These are phyloP conservation scores for Sporothrix phasma DNA, from an alignment of 2,329 filamentous ascomycete genomes.

Conservation along the genomic window DNA sequence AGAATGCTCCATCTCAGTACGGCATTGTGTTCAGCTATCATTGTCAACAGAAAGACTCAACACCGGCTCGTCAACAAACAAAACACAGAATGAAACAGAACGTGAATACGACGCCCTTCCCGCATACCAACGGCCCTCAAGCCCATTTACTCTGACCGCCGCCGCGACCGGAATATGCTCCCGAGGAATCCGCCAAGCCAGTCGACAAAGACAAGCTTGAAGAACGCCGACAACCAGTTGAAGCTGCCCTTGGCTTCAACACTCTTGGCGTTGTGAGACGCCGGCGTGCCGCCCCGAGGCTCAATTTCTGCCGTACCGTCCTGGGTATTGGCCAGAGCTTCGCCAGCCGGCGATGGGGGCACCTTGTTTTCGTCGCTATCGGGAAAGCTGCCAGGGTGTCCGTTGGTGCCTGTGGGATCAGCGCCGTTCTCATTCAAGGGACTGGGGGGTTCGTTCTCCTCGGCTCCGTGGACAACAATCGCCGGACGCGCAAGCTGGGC, in stretches of 20 bases:
- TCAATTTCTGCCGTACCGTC: conserved; percentile 3
- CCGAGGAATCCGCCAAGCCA: conserved; percentile 30
- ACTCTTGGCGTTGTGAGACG: conserved; percentile 19
- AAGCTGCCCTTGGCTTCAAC: conserved; percentile 19
- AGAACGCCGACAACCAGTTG: conserved; percentile 28
- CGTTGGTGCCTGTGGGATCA: not conserved
- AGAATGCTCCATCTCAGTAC: not conserved
- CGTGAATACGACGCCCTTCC: not conserved
- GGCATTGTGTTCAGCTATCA: not conserved
- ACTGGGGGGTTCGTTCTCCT: not conserved
- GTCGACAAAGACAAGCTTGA: conserved; percentile 30
- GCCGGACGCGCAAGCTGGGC: not conserved
- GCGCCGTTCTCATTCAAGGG: not conserved
- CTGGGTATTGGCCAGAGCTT: not conserved
- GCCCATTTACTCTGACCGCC: not conserved
- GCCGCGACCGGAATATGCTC: conserved; percentile 24
- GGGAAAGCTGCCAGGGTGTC: not conserved
- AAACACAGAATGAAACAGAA: not conserved
- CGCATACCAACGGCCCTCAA: not conserved
- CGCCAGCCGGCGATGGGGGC: not conserved
- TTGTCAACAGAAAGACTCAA: not conserved
- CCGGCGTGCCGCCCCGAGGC: conserved; percentile 13
- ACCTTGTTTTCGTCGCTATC: not conserved
- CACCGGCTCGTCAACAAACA: not conserved
- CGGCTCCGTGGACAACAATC: not conserved